Evolutionary conservation across 768 basidiomycete genomes (phyloP), one percentile per base, ranked within the genome.

Genomic region (Phlebiopsis gigantea): DNA sequence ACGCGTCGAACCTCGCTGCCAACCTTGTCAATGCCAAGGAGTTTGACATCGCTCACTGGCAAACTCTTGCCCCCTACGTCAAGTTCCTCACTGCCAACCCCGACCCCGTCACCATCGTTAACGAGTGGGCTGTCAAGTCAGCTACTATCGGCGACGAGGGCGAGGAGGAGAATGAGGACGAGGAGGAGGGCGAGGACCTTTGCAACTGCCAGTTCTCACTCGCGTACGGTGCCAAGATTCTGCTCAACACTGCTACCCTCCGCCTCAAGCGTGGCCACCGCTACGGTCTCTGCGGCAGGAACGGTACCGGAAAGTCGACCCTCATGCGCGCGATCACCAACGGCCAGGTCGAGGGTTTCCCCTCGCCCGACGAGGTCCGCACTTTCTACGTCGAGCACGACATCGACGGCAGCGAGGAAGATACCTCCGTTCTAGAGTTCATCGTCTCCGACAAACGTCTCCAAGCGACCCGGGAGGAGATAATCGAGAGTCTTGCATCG

Each of bases 351-450:
- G 95, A 98, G 68, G 95, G 95, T 65, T 98, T 98, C 88, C 95
- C 95, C 12, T 95, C 94, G 19, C 92, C 93, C 55, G 91, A 95
- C 53, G 88, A 94, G 69, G 95, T 98, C 70, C 93, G 95, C 72
- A 98, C 95, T 60, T 98, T 96, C 86, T 98, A 97, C 76, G 95
- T 98, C 70, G 95, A 96, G 80, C 95, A 98, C 80, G 95, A 98
- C 71, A 97, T 98, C 63, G 95, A 98, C 67, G 95, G 95, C 48
- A 88, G 84, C 69, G 95, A 97, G 73, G 95, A 83, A 59, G 90
- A 91, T 15, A 97, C 88, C 53, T 87, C 93, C 44, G 89, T 97
- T 58, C 80, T 94, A 57, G 76, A 90, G 72, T 97, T 94, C 78
- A 94, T 97, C 63, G 68, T 92, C 61, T 68, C 75, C 57, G 95